Evolutionary conservation across 1,284 basidiomycete species (phyloP), one percentile per base, ranked within the genome.

Genomic region (Melampsora larici-populina): DNA sequence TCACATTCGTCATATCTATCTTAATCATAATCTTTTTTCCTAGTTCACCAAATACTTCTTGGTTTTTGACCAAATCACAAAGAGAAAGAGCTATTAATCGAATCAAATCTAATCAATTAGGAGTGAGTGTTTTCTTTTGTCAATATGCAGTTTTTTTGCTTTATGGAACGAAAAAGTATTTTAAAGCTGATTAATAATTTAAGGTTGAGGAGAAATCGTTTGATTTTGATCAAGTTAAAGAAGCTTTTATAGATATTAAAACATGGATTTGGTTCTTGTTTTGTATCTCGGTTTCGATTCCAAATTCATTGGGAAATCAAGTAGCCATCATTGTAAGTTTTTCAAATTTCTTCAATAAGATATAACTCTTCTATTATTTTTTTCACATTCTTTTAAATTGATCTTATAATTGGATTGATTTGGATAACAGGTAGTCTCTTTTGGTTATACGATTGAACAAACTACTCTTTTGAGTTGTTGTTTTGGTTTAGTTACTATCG

Each of bases 51-150:
- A 89, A 89, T 5, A 89, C 84, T 73, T 90, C 90, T 8, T 89
- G 89, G 88, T 91, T 90, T 48, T 83, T 92, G 43, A 90, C 89
- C 0, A 18, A 83, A 2, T 85, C 86, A 24, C 90, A 91, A 81
- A 87, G 89, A n/a, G 85, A 84, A 1, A 86, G 88, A 18, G 90
- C 90, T 8, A 86, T 92, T 3, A 86, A 87, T 80, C 88, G 91
- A 40, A 89, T 92, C 80, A 88, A 89, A 85, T 88, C 87, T n/a
- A 18, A 82, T 81, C 75, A 69, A 51, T 70, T 66, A 29, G n/a
- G 78, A 43, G 66, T 68, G n/a, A 21, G 66, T 40, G n/a, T 21
- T 24, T n/a, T 11, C 29, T 29, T 66, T 66, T 24, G 21, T 31
- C 21, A n/a, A n/a, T n/a, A n/a, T n/a, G n/a, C n/a, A n/a, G n/a